These are phyloP conservation scores for Scheffersomyces illinoinensis DNA, from an alignment of 1,139 yeast species.

Conservation along the genomic window DNA sequence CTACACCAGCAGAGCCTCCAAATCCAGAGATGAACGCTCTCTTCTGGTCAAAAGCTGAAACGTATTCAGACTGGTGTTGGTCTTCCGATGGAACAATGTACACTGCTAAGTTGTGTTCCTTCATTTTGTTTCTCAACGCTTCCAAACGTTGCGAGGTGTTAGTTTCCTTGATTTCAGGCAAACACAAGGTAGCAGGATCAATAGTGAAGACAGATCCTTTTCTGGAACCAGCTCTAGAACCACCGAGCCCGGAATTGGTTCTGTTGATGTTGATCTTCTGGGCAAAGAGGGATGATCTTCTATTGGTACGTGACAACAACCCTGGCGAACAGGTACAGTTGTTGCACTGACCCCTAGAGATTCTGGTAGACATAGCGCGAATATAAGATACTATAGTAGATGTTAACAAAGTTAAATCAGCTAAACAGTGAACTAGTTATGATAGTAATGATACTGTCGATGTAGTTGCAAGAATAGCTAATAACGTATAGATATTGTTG, in stretches of 20 bases:
- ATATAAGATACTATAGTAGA: not conserved
- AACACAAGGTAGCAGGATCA: conserved; percentile 46
- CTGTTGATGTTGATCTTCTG: conserved; percentile 47
- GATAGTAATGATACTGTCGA: not conserved
- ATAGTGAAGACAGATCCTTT: conserved; percentile 52
- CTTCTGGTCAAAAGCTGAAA: conserved; percentile 76
- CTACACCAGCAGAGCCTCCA: conserved; percentile 95
- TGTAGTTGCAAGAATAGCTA: not conserved
- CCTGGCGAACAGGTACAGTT: conserved; percentile 88
- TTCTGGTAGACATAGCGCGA: conserved; percentile 19
- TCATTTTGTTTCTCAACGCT: conserved; percentile 66
- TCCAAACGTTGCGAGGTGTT: conserved; percentile 63
- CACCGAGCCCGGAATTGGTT: conserved; percentile 19
- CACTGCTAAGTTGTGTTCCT: conserved; percentile 62
- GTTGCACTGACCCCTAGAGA: conserved; percentile 53
- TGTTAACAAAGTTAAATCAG: not conserved
- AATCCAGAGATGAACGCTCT: conserved; percentile 86
- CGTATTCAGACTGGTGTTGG: conserved; percentile 92
- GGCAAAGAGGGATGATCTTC: conserved; percentile 53
- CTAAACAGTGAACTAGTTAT: too few relatives aligned
- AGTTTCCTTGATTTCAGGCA: conserved; percentile 42
- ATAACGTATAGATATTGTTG: not conserved
- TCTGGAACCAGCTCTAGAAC: conserved; percentile 34
- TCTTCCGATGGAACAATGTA: conserved; percentile 91
- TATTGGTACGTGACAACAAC: conserved; percentile 61